These are phyloP conservation scores for Lachnellula arida DNA, from an alignment of 2,329 filamentous ascomycete species.

Conservation along the genomic window DNA sequence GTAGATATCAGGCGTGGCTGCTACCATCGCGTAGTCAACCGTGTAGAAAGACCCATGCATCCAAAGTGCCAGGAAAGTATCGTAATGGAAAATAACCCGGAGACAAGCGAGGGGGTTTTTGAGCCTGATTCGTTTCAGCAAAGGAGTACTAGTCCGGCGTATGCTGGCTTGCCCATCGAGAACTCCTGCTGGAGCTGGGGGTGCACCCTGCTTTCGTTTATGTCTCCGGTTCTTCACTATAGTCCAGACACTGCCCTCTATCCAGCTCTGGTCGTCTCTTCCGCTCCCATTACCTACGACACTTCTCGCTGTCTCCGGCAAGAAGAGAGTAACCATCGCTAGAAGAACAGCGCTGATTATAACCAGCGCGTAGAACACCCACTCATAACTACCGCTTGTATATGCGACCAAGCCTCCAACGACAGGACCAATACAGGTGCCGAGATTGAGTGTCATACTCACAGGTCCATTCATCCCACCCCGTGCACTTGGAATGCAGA, in stretches of 20 bases:
- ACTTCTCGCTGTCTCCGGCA: slow-evolving; percentile 38
- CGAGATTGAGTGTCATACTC: not conserved
- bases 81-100: slow-evolving; percentile 31
- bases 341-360: slow-evolving; percentile 33
- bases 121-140: slow-evolving; percentile 4
- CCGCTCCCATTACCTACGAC: slow-evolving; percentile 34
- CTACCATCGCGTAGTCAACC: slow-evolving; percentile 42
- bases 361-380: slow-evolving; percentile 34
- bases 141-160: not conserved
- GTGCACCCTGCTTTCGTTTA: not conserved
- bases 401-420: slow-evolving; percentile 31
- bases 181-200: no score
- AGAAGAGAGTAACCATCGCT: slow-evolving; percentile 33
- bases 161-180: not conserved
- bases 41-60: slow-evolving; percentile 39
- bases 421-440: slow-evolving; percentile 27
- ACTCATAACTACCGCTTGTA: slow-evolving; percentile 31
- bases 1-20: slow-evolving; percentile 42
- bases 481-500: slow-evolving; percentile 60
- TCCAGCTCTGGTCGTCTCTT: not conserved
- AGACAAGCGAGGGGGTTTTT: slow-evolving; percentile 35
- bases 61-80: slow-evolving; percentile 34
- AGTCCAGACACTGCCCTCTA: not conserved
- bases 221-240: not conserved
- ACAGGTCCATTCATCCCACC: slow-evolving; percentile 45